Evolutionary conservation across 306 rosid genomes (phyloP).

Genomic region (Dryas octopetala): DNA sequence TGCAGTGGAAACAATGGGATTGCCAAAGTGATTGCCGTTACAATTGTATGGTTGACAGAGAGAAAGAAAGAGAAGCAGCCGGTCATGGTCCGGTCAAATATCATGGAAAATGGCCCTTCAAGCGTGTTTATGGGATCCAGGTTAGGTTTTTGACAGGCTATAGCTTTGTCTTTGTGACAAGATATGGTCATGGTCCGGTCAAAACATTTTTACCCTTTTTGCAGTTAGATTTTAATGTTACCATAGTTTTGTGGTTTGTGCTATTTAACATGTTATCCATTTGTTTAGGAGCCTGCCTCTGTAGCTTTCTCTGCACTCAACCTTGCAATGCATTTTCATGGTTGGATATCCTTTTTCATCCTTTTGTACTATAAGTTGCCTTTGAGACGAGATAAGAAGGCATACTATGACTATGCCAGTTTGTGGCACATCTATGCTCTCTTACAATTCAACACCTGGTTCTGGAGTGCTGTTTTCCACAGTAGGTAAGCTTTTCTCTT

Average conservation of each 20-base stretch:
- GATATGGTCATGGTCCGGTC: too few relatives aligned
- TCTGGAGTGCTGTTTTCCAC: slow-evolving; percentile 75
- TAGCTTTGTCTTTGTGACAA: not conserved
- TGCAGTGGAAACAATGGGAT: slow-evolving; percentile 64
- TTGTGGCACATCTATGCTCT: slow-evolving; percentile 67
- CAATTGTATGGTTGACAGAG: slow-evolving; percentile 66
- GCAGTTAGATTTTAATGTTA: slow-evolving; percentile 9
- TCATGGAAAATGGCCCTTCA: slow-evolving; percentile 84
- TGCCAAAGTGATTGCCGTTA: slow-evolving; percentile 67
- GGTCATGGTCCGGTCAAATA: slow-evolving; percentile 55
- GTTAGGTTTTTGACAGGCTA: slow-evolving; percentile 39
- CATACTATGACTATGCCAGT: slow-evolving; percentile 49
- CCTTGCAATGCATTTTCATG: slow-evolving; percentile 70
- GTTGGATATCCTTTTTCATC: slow-evolving; percentile 66
- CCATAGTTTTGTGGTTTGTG: slow-evolving; percentile 14
- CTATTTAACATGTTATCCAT: slow-evolving; percentile 23
- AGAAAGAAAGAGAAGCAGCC: slow-evolving; percentile 52
- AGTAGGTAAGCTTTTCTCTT: slow-evolving; percentile 51
- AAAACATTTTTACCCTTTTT: slow-evolving; percentile 10
- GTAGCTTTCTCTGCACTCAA: slow-evolving; percentile 69
- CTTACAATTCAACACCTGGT: slow-evolving; percentile 61
- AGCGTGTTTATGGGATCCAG: slow-evolving; percentile 69
- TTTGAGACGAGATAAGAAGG: slow-evolving; percentile 49
- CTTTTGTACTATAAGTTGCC: slow-evolving; percentile 63
- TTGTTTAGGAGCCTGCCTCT: slow-evolving; percentile 71